Evolutionary conservation across 331 rosid genomes (phyloP), one percentile per base, ranked within the genome.

Genomic region (Malus hybrid): DNA sequence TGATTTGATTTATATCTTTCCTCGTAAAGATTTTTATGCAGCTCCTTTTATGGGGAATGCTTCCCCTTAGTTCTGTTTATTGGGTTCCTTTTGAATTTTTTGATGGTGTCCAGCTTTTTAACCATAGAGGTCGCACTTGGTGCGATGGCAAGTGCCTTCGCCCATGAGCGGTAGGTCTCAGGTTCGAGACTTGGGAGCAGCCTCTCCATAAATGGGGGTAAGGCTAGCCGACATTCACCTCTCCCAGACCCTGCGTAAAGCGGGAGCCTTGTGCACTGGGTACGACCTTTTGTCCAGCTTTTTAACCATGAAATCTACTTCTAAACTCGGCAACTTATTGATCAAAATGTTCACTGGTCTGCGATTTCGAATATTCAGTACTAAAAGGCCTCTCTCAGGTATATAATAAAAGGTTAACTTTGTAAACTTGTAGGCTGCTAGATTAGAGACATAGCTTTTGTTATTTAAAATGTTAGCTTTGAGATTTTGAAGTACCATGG

Each of bases 341-440:
- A 94, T 87, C 92, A 84, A 70, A 89, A 81, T 85, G 82, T 84
- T 84, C 88, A 92, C 83, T 89, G 97, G 97, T 89, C 89, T 10
- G 87, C 87, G 68, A 89, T 95, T 84, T 93, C 99, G 75, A 90
- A 85, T 84, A 85, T 95, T 79, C 97, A 42, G 80, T 89, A 72
- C 96, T 92, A 12, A 92, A 86, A 82, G 97, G 92, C 75, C 88
- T 94, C 61, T 82, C 90, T 75, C 96, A 95, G 97, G 99, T 92
- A 89, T 77, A 63, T 72, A 65, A 34, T 65, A 5, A 30, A 56
- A 34, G 52, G 22, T 60, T 32, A 30, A 56, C 65, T 20, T 58
- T 55, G 26, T 19, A 71, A 56, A 7, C 33, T 71, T 4, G 34
- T 11, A n/a, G 7, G 33, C 14, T 71, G 20, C 33, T 71, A 20